Evolutionary conservation across 2,329 filamentous ascomycete genomes (phyloP), one percentile per base, ranked within the genome.

Genomic region (Bipolaris oryzae): DNA sequence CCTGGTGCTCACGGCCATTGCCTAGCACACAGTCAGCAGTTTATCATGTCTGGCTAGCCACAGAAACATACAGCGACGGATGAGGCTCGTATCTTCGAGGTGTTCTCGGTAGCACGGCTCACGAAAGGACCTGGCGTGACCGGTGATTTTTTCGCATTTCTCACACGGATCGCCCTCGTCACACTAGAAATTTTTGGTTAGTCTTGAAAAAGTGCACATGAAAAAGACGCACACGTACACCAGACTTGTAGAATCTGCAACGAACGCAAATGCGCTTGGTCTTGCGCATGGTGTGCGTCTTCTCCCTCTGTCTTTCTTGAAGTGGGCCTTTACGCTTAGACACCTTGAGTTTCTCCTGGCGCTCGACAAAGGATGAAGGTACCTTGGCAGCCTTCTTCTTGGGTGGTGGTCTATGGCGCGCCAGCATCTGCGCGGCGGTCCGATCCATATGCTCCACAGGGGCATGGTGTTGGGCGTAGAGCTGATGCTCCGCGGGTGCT

Each of bases 201-300:
- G 58, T 35, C 41, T 38, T 37, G 20, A 13, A 23, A 18, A 31
- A 21, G 16, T 33, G 16, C 18, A 7, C 15, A 13, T n/a, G 13
- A 41, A 10, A 7, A 16, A n/a, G 11, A n/a, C 15, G 25, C 1
- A 10, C 25, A 55, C 68, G 25, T 69, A 74, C 72, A 16, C 69
- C 67, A 11, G 67, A 66, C 49, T 74, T 75, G 63, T 74, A 75
- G 37, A 75, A 69, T 47, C 69, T 70, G 55, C 74, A 76, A 28
- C 73, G 72, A 7, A 74, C 62, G 48, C 74, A 76, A 38, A 66
- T 66, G 5, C 64, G 61, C 46, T 69, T 71, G 7, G 60, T 64
- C 48, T 75, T 74, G 50, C 74, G 73, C 72, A 75, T 74, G 1
- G 64, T 64, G 33, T 70, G 65, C n/a, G 73, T 73, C 53, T 74